Conservation (phyloP, 805 yeast genomes). For the Millerozyma acaciae region DNA sequence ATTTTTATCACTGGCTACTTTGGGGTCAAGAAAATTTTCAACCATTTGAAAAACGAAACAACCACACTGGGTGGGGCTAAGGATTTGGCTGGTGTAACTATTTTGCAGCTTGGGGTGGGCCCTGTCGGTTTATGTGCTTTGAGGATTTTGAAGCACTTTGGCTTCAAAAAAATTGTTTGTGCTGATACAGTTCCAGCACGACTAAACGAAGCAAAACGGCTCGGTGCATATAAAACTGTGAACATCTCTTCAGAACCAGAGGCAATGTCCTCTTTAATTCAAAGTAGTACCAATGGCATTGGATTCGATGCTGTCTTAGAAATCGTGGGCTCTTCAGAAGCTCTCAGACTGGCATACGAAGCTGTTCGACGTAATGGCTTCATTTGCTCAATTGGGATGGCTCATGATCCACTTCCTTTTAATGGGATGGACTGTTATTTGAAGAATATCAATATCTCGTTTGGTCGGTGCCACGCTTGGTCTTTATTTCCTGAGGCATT, state of each 20-base stretch:
- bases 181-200: constrained; percentile 49
- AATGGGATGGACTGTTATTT: constrained; percentile 54
- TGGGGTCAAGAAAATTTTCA: constrained; percentile 50
- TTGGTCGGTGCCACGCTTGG: constrained; percentile 63
- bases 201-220: constrained; percentile 37
- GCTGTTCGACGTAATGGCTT: constrained; percentile 56
- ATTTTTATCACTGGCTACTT: constrained; percentile 62
- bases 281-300: constrained; percentile 37
- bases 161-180: constrained; percentile 43
- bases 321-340: constrained; percentile 53
- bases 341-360: constrained; percentile 49
- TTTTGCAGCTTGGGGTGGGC: constrained; percentile 57
- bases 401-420: constrained; percentile 54
- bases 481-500: constrained; percentile 52
- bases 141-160: constrained; percentile 40
- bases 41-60: constrained; percentile 31
- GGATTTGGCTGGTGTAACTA: constrained; percentile 24
- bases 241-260: constrained; percentile 37
- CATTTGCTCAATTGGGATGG: constrained; percentile 57
- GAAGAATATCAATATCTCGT: constrained; percentile 53
- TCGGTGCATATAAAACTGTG: constrained; percentile 49
- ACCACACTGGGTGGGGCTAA: constrained; percentile 14
- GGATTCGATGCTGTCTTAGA: constrained; percentile 63
- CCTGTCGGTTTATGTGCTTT: constrained; percentile 58
- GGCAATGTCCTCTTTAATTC: constrained; percentile 23